Conservation (phyloP, 2,329 filamentous ascomycete genomes). For the Sporothrix pallida region DNA sequence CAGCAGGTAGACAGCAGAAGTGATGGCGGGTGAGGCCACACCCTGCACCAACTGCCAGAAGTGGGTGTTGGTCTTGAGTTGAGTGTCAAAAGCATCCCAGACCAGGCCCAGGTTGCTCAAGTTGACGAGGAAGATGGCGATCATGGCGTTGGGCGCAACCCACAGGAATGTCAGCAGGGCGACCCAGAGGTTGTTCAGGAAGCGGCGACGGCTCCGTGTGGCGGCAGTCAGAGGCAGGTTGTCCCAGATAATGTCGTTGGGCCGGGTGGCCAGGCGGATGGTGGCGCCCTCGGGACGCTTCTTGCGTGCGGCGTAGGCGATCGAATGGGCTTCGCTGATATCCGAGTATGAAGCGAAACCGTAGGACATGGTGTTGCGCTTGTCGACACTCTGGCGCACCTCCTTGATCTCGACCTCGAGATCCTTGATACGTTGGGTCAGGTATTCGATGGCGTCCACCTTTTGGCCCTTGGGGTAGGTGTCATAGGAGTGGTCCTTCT, state of each 20-base stretch:
- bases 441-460: slow-evolving; percentile 92
- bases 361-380: slow-evolving; percentile 84
- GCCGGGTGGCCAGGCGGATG: slow-evolving; percentile 79
- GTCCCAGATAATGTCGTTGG: slow-evolving; percentile 94
- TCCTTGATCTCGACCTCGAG: slow-evolving; percentile 86
- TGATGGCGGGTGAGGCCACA: slow-evolving; percentile 85
- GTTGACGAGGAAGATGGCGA: slow-evolving; percentile 91
- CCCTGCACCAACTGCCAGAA: slow-evolving; percentile 91
- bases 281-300: slow-evolving; percentile 81
- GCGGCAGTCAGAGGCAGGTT: slow-evolving; percentile 78
- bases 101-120: slow-evolving; percentile 78
- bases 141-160: slow-evolving; percentile 91
- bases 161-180: slow-evolving; percentile 79
- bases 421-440: slow-evolving; percentile 81
- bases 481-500: slow-evolving; percentile 72
- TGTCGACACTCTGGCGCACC: slow-evolving; percentile 80
- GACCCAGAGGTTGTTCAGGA: slow-evolving; percentile 86
- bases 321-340: slow-evolving; percentile 84
- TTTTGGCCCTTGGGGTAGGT: slow-evolving; percentile 72
- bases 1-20: slow-evolving; percentile 83
- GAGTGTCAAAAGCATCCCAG: slow-evolving; percentile 75
- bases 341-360: slow-evolving; percentile 94
- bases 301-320: slow-evolving; percentile 79
- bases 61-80: slow-evolving; percentile 65
- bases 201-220: slow-evolving; percentile 71